Conservation (phyloP, 2,329 filamentous ascomycete species). For the Cytospora schulzeri region DNA sequence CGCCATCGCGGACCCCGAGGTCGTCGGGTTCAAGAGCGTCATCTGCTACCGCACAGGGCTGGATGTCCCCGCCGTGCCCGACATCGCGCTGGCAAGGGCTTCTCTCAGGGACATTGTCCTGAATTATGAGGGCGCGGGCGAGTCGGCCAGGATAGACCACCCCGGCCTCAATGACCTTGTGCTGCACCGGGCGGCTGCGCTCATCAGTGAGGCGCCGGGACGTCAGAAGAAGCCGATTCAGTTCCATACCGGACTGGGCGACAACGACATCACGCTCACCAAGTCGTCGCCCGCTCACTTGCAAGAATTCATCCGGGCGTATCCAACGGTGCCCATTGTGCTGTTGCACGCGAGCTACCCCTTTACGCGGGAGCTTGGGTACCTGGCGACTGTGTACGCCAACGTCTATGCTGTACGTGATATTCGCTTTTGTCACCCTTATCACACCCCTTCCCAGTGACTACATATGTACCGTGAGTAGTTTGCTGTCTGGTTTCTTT, state of each 20-base stretch:
- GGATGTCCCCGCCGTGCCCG: slow-evolving; percentile 52
- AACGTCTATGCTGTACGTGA: slow-evolving; percentile 67
- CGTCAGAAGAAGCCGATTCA: slow-evolving; percentile 71
- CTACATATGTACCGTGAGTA: background rate
- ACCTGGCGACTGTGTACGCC: slow-evolving; percentile 73
- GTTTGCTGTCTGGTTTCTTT: background rate
- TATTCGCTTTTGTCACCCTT: too few relatives aligned
- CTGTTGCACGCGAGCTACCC: slow-evolving; percentile 82
- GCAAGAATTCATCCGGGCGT: slow-evolving; percentile 71
- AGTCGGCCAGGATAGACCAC: slow-evolving; percentile 60
- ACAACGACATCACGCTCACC: slow-evolving; percentile 73
- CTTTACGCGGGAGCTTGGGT: slow-evolving; percentile 76
- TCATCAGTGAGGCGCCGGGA: slow-evolving; percentile 51
- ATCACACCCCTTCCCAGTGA: background rate
- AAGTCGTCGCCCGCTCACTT: slow-evolving; percentile 75
- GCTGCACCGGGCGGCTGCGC: slow-evolving; percentile 63
- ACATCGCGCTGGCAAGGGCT: slow-evolving; percentile 44
- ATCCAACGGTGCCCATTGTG: slow-evolving; percentile 71
- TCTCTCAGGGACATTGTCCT: slow-evolving; percentile 42
- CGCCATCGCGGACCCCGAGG: slow-evolving; percentile 64
- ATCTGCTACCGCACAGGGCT: slow-evolving; percentile 81
- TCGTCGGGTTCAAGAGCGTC: slow-evolving; percentile 81
- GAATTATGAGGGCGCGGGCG: slow-evolving; percentile 34
- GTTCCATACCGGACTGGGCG: slow-evolving; percentile 81
- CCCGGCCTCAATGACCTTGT: slow-evolving; percentile 70